Evolutionary conservation across 768 basidiomycete species (phyloP), one percentile per base, ranked within the genome.

Genomic region (Leccinum subtestaceum): DNA sequence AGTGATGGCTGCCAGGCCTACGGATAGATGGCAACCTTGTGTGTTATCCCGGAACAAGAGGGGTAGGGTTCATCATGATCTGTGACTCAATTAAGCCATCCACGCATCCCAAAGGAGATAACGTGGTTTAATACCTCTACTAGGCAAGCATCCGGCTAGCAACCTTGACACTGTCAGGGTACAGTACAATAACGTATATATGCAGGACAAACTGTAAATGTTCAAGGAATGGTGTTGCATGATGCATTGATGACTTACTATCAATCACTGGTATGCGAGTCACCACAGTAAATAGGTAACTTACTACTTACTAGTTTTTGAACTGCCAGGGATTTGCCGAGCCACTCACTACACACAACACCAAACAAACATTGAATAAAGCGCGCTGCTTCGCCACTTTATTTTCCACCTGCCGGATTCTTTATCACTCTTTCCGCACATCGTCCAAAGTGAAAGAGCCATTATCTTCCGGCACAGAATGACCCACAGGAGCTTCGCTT

Each of bases 401-500:
- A 3, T 32, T 65, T 58, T 47, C 36, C 6, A 10, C 43, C 34
- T 60, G 71, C 72, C 60, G 60, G 66, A 55, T 25, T 66, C 68
- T 70, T 73, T 73, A 72, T 73, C 73, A 32, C 73, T 68, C 69
- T 66, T 69, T 60, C 40, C 43, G 8, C 25, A 17, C 34, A 17
- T 50, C 23, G 19, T 32, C 52, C 25, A n/a, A 51, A 63, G 65
- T 13, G 13, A 68, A 61, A 63, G 66, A 55, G 68, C 60, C 65
- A 64, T 72, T 64, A 61, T 67, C 40, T 1, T 63, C 61, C 70
- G 80, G 84, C 83, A 78, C 56, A 86, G 78, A 86, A 62, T 46
- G 65, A 69, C 69, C 55, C 10, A 57, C 67, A 1, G 40, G 58
- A 66, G 84, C 84, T 84, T 84, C 85, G 73, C 84, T 79, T 86